Evolutionary conservation across 805 yeast genomes (phyloP).

Genomic region (Spathaspora gorwiae): DNA sequence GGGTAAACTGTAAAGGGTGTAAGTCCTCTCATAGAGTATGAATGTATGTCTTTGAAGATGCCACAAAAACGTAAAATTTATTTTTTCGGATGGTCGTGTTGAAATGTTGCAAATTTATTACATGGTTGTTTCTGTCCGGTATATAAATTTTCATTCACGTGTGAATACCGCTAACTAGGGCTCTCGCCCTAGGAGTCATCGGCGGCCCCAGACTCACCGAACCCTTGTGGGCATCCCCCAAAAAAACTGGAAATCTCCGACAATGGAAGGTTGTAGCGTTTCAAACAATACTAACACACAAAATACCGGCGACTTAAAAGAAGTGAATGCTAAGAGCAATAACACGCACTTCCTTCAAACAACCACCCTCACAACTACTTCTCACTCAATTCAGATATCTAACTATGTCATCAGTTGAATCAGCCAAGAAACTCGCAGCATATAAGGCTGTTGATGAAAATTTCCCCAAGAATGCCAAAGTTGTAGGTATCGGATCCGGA

Average conservation of each 20-base stretch:
- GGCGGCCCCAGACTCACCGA: neutral
- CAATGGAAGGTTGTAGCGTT: conserved; percentile 1
- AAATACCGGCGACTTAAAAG: neutral
- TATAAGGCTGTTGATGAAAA: conserved; percentile 89
- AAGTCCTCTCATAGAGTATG: too few species aligned
- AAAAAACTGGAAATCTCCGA: too few species aligned
- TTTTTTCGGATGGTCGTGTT: too few species aligned
- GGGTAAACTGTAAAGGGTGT: conserved; percentile 6
- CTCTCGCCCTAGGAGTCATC: too few species aligned
- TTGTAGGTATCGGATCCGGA: conserved; percentile 94
- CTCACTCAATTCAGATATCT: neutral
- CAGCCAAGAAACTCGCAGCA: conserved; percentile 88
- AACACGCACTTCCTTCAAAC: neutral
- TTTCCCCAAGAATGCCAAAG: conserved; percentile 60
- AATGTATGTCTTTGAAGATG: too few species aligned
- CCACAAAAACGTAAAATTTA: too few species aligned
- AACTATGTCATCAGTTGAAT: conserved; percentile 46
- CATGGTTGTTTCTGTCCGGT: too few species aligned
- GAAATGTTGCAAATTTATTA: too few species aligned
- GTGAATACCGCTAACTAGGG: too few species aligned
- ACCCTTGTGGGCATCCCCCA: too few species aligned
- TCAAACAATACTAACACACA: neutral
- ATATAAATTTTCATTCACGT: too few species aligned
- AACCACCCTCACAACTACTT: too few species aligned
- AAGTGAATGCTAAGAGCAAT: neutral